Evolutionary conservation across 345 rosid genomes (phyloP), one percentile per base, ranked within the genome.

Genomic region (Erysimum cheiranthoides): DNA sequence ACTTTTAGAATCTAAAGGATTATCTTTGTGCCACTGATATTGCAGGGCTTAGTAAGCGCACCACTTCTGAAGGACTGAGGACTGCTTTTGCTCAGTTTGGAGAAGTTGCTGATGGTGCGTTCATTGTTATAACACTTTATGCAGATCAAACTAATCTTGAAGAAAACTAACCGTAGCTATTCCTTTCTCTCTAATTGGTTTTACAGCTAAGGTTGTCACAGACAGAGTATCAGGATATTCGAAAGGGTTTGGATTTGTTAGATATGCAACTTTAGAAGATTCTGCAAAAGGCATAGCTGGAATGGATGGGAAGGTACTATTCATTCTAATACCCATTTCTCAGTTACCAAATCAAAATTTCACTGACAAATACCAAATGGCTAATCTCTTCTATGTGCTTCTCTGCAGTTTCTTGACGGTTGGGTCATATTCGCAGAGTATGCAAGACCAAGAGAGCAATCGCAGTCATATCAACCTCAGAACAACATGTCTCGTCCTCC

Each of bases 191-290:
- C 0, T 18, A 28, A 57, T 74, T 65, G 30, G 27, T 66, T 10
- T 47, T 45, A 12, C 81, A 95, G 98, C 98, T 49, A 84, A 81
- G 78, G 94, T 95, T 39, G 97, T 93, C 69, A 81, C 88, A 36
- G 98, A 93, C 68, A 82, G 93, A 43, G 87, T 68, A 47, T 88
- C 98, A 8, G 97, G 96, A 66, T 88, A 82, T 82, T 92, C 98
- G 1, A 93, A 88, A 83, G 99, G 99, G 10, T 95, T 86, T 83
- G 98, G 98, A 59, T 95, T 95, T 82, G 96, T 95, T 49, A 86
- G 83, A 70, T 93, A 92, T 78, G 80, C 86, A 52, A 87, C 85
- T 28, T 39, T 90, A 58, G 94, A 92, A 63, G 96, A 89, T 73
- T 96, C 99, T 81, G 87, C 85, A 5, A 89, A 89, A 80, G 99